Percentiles rank a stretch among this genome's conserved stretches.
phyloP scores from a whole-genome alignment of 148 eudicot species.

The Pharnaceum exiguum region DNA sequence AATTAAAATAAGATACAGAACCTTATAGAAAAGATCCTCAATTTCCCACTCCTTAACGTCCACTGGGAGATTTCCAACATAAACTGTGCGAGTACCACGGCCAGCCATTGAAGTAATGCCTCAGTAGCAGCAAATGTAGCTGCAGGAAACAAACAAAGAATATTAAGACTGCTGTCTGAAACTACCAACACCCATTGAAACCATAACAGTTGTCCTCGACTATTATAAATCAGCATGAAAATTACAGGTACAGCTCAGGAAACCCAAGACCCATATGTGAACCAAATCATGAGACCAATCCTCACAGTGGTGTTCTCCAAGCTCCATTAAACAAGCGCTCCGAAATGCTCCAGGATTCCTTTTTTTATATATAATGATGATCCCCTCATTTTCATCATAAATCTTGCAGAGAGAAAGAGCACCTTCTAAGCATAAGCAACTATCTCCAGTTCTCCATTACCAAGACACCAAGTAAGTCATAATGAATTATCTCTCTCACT shows the following conservation, averaged over 20 bases:
- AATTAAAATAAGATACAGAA: constrained; percentile 6
- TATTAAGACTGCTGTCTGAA: neutral
- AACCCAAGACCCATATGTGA: constrained; percentile 4
- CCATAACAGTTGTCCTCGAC: no score
- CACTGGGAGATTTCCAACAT: constrained; percentile 33
- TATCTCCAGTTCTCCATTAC: constrained; percentile 16
- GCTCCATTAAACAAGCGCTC: constrained; percentile 10
- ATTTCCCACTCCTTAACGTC: constrained; percentile 30
- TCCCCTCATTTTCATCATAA: constrained; percentile 16
- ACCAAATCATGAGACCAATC: constrained; percentile 18
- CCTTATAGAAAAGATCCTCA: constrained; percentile 35
- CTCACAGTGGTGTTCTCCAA: constrained; percentile 13
- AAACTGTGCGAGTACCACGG: constrained; percentile 28
- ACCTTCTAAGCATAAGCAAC: constrained; percentile 9
- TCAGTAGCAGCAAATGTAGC: constrained; percentile 3
- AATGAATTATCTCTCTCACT: constrained; percentile 16
- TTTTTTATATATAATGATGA: neutral
- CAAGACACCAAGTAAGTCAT: constrained; percentile 11
- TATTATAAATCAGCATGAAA: neutral
- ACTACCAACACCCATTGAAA: neutral
- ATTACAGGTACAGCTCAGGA: neutral
- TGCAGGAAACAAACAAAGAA: neutral
- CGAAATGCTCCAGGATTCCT: constrained; percentile 1
- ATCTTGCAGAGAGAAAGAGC: constrained; percentile 3
- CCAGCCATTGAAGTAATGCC: constrained; percentile 18